phyloP scores from a whole-genome alignment of 1,139 yeast genomes.

The Candida albicans region DNA sequence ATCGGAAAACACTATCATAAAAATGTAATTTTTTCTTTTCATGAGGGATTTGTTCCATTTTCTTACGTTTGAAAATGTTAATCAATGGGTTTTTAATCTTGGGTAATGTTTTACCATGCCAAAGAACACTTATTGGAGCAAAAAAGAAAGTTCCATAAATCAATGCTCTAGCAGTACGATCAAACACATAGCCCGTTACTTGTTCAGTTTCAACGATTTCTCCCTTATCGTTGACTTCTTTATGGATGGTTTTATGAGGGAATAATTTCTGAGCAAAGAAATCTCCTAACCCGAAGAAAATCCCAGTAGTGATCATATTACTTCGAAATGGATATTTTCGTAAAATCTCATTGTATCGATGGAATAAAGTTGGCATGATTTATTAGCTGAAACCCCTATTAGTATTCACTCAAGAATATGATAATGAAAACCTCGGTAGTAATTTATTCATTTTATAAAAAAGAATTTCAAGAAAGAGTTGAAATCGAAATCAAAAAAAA shows the following conservation, averaged over 20 bases:
- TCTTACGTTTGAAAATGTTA: slow-evolving; percentile 8
- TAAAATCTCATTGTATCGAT: slow-evolving; percentile 41
- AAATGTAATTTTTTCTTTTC: slow-evolving; percentile 20
- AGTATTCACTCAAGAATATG: too few species aligned
- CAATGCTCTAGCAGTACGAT: slow-evolving; percentile 63
- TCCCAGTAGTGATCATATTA: slow-evolving; percentile 56
- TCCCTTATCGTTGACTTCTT: slow-evolving; percentile 16
- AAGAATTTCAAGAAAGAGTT: too few species aligned
- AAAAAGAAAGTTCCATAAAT: slow-evolving; percentile 76
- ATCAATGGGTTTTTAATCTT: slow-evolving; percentile 45
- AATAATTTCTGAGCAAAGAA: slow-evolving; percentile 63
- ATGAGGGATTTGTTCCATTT: slow-evolving; percentile 11
- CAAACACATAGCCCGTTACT: slow-evolving; percentile 7
- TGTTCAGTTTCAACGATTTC: slow-evolving; percentile 8
- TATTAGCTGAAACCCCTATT: neutral
- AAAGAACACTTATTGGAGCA: slow-evolving; percentile 70
- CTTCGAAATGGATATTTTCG: slow-evolving; percentile 52
- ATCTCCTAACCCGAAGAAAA: slow-evolving; percentile 77
- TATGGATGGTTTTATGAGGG: slow-evolving; percentile 26
- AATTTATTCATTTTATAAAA: too few species aligned
- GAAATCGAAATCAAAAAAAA: too few species aligned
- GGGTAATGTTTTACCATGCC: slow-evolving; percentile 64
- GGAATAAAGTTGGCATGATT: slow-evolving; percentile 26
- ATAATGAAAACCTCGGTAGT: too few species aligned
- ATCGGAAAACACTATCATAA: slow-evolving; percentile 39